A percentile compares a stretch with the other conserved stretches of the same genome.
Conservation (phyloP, 1,139 yeast species). For the Hyphopichia pseudoburtonii region DNA sequence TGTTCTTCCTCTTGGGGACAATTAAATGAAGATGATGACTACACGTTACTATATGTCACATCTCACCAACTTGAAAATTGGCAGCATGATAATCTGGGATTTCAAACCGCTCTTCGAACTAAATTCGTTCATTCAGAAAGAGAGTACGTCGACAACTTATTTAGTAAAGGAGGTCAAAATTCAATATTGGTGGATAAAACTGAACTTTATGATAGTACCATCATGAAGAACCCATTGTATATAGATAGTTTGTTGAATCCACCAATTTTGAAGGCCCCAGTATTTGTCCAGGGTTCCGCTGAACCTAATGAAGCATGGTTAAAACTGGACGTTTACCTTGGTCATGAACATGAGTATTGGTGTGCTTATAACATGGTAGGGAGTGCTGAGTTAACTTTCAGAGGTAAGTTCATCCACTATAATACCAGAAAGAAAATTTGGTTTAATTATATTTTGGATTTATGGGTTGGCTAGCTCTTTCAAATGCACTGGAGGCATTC, state of each 20-base stretch:
- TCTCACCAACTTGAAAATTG: conserved; percentile 37
- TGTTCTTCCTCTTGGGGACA: conserved; percentile 46
- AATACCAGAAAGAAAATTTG: conserved; percentile 11
- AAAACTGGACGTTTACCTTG: conserved; percentile 16
- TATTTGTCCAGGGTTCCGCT: conserved; percentile 13
- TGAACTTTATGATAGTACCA: conserved; percentile 9
- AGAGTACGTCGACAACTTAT: conserved; percentile 10
- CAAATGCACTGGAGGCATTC: too few species aligned
- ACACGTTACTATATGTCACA: conserved; percentile 29
- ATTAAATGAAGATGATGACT: conserved; percentile 23
- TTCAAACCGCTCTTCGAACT: conserved; percentile 13
- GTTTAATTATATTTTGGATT: conserved; percentile 15
- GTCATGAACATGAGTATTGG: too few species aligned
- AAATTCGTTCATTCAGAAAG: conserved; percentile 13
- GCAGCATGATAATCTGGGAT: conserved; percentile 14
- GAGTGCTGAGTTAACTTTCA: conserved; percentile 13
- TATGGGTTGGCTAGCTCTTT: conserved; percentile 19
- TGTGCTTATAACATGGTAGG: conserved; percentile 40
- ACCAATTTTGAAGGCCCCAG: conserved; percentile 16
- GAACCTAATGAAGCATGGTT: conserved; percentile 31
- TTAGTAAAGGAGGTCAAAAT: conserved; percentile 6
- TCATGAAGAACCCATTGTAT: conserved; percentile 18
- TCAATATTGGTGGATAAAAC: conserved; percentile 4
- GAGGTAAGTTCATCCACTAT: conserved; percentile 18
- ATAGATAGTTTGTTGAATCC: conserved; percentile 25